Base-by-base conservation (phyloP, 768 basidiomycete genomes). In the Tylopilus felleus region DNA sequence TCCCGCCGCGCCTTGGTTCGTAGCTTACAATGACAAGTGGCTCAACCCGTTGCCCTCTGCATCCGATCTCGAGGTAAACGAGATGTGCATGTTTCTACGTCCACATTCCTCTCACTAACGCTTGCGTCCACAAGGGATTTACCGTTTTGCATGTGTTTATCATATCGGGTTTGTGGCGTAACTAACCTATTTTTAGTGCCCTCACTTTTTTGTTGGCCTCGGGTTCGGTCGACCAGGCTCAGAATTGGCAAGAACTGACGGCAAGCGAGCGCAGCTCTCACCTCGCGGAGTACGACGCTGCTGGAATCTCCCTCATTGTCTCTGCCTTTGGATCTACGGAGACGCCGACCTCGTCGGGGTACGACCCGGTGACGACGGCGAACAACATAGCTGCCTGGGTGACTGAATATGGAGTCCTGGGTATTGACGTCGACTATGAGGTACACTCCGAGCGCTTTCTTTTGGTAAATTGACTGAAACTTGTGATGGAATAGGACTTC, bases 351-450 rank as follows among this genome's bases (percentile, higher is more conserved):
- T 66, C 75, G 0, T 62, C 66, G 7, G 74, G 74, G n/a, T 58
- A 55, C 12, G 71, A 81, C 53, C 71, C 80, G 0, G 65, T 72
- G 22, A 55, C 46, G 21, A 69, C 70, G 2, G 80, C 80, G 0
- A 73, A 75, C 55, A 71, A 67, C 7, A 69, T 82, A 57, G 79
- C 79, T 4, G 62, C 69, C 1, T 80, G 73, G 71, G 81, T 82
- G 31, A 74, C 64, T 33, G 17, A 77, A 53, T 82, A 79, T 50
- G 67, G 68, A 9, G 44, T 82, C 17, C 73, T 76, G 49, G 81
- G 81, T 36, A 73, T 81, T 5, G 81, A 83, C 48, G 72, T 82
- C 54, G 82, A 83, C 62, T 83, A 81, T 43, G 81, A 78, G 65
- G 75, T 71, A 25, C 23, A 17, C 14, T n/a, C 14, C 13, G 4